These are phyloP conservation scores for Colletotrichum destructivum DNA, from an alignment of 2,329 filamentous ascomycete species.

Conservation along the genomic window DNA sequence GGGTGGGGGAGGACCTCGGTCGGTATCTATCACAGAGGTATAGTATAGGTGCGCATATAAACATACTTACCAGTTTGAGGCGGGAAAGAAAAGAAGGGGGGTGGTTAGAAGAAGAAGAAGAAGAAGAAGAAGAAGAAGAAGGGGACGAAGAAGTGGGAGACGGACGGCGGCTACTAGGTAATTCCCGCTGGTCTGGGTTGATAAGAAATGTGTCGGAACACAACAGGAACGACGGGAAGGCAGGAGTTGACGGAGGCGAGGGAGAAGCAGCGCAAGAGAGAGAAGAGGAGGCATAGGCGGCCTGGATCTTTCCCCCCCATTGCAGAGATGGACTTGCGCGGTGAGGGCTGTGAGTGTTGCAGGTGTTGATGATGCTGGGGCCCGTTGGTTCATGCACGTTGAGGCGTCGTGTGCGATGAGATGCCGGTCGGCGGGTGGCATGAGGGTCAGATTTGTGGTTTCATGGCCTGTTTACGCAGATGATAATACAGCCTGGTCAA, in stretches of 20 bases:
- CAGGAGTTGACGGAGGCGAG: background rate
- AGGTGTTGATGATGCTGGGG: conserved; percentile 24
- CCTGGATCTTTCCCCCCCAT: no score
- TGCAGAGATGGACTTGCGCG: background rate
- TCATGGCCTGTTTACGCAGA: no score
- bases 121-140: background rate
- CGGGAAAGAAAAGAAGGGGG: background rate
- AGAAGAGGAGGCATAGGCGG: background rate
- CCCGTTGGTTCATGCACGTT: conserved; percentile 18
- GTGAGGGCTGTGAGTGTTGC: no score
- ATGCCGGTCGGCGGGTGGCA: no score
- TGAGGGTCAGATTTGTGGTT: no score
- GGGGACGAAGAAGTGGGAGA: background rate
- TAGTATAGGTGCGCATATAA: background rate
- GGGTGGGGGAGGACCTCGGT: background rate
- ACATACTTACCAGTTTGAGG: background rate
- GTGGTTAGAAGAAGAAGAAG: background rate
- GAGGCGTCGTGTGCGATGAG: background rate
- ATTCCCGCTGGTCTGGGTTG: conserved; percentile 34
- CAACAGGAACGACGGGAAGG: conserved; percentile 35
- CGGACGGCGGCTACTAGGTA: background rate
- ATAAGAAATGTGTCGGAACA: conserved; percentile 40
- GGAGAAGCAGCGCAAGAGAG: background rate
- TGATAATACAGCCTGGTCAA: no score
- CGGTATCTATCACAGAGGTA: background rate